Evolutionary conservation across 1,284 basidiomycete species (phyloP).

Genomic region (Phylloporus sp.): DNA sequence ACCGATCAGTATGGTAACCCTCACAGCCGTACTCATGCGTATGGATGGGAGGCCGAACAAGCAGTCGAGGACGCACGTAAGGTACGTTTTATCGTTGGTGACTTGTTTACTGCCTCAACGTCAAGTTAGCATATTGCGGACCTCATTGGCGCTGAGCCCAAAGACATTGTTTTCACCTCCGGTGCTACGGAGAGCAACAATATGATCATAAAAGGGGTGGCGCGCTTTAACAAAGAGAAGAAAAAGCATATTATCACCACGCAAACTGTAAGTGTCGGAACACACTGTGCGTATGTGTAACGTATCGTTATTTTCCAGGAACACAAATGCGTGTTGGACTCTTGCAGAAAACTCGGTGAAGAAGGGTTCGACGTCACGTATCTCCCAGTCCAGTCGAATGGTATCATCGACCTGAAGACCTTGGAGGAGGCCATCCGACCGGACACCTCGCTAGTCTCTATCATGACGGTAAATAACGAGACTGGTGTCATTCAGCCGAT

Average conservation of each 20-base stretch:
- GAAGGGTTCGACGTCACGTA: conserved; percentile 99
- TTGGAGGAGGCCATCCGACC: conserved; percentile 87
- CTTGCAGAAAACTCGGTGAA: conserved; percentile 93
- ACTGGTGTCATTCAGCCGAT: conserved; percentile 99
- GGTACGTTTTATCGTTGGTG: conserved; percentile 43
- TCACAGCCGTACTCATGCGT: conserved; percentile 97
- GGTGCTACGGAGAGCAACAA: conserved; percentile 99
- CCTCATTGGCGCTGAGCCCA: conserved; percentile 92
- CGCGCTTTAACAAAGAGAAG: conserved; percentile 91
- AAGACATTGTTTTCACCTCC: conserved; percentile 98
- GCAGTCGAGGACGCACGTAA: conserved; percentile 92
- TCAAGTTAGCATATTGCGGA: conserved; percentile 77
- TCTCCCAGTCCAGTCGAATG: conserved; percentile 90
- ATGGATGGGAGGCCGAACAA: conserved; percentile 98
- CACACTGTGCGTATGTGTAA: background rate
- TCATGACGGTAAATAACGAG: conserved; percentile 99
- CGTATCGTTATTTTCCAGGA: conserved; percentile 63
- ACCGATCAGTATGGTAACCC: conserved; percentile 99
- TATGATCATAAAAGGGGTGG: conserved; percentile 97
- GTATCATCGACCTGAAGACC: conserved; percentile 77
- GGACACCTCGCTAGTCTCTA: conserved; percentile 87
- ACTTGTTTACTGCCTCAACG: conserved; percentile 19
- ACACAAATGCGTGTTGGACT: conserved; percentile 99
- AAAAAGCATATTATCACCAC: conserved; percentile 91
- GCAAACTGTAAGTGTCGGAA: conserved; percentile 69